Conservation (phyloP, 495 filamentous ascomycete genomes). For the Neurospora sp. region DNA sequence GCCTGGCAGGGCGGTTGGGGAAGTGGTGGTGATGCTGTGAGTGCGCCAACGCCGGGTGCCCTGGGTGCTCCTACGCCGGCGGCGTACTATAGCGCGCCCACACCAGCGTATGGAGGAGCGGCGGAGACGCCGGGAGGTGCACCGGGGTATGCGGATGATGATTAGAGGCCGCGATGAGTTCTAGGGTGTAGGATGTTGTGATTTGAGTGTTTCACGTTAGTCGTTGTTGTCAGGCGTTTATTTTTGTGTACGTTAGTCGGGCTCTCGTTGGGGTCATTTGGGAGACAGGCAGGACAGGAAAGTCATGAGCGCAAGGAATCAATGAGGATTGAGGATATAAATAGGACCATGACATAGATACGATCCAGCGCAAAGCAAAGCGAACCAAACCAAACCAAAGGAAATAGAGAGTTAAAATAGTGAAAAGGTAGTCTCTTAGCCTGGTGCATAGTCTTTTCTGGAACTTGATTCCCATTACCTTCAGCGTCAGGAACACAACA, state of each 20-base stretch:
- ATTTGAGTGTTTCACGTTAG: too few species aligned
- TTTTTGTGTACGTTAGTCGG: background rate
- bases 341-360: background rate
- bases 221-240: background rate
- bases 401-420: background rate
- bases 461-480: background rate
- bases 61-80: slow-evolving; percentile 66
- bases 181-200: background rate
- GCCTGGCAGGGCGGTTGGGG: slow-evolving; percentile 42
- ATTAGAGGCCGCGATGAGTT: slow-evolving; percentile 11
- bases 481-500: background rate
- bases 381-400: background rate
- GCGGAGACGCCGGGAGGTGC: slow-evolving; percentile 70
- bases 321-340: background rate
- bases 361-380: background rate
- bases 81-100: slow-evolving; percentile 61
- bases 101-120: slow-evolving; percentile 56
- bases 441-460: background rate
- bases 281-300: background rate
- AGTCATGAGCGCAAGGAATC: background rate
- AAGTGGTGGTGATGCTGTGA: slow-evolving; percentile 51
- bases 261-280: background rate
- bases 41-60: slow-evolving; percentile 46
- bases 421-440: background rate
- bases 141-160: slow-evolving; percentile 45